Evolutionary conservation across 176 grass and related monocot genomes (phyloP), one percentile per base, ranked within the genome.

Genomic region (Chloris gayana): DNA sequence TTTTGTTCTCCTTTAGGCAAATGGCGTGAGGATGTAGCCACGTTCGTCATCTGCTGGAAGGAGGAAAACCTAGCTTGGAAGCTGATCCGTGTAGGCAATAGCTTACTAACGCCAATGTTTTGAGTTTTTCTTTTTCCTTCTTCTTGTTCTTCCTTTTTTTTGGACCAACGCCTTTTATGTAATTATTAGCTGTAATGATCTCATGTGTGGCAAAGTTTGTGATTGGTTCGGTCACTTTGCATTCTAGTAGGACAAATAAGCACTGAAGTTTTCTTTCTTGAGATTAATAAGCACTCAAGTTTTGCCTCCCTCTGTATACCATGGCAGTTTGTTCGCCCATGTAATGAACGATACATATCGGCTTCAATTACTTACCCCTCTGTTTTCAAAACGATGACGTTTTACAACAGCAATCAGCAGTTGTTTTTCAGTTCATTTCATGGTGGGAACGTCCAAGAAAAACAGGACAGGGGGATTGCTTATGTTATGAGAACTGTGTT

Each of bases 31-130:
- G 25, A 31, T 81, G 33, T 25, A 66, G 59, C 45, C 17, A 46
- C 37, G 45, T 10, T 13, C 13, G 2, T 64, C 17, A 46, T 67
- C 45, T 57, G 66, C 65, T 39, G 64, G 41, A 80, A 32, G 62
- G 31, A 9, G 59, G 60, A 68, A 13, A 75, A n/a, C n/a, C n/a
- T n/a, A n/a, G 50, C 73, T 50, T 58, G 32, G 50, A 31, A 69
- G 26, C 3, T 67, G 34, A 69, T 75, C 39, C 7, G 50, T 45
- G 69, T 80, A 88, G 75, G 31, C 17, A 33, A 11, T 42, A 63
- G 77, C 64, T 81, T 85, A 76, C 77, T 33, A 37, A 47, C 35
- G 15, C 5, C 42, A 64, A 34, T 63, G 44, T 19, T 64, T 54
- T 2, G 29, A 46, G 50, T 41, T 70, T 29, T 51, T n/a, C n/a